Conservation (phyloP, 306 rosid species). For the Morella rubra region DNA sequence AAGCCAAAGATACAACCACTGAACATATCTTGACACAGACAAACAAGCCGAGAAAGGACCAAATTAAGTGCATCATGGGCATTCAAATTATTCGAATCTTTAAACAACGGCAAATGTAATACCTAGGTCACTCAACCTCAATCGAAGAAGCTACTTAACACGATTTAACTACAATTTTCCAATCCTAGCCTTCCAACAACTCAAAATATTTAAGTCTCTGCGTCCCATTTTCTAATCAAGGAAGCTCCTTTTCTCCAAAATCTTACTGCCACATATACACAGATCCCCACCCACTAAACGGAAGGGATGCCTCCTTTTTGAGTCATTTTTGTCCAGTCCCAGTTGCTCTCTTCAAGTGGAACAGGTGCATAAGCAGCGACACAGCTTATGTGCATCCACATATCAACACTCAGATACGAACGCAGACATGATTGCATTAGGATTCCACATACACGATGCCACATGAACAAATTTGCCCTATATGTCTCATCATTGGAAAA, state of each 20-base stretch:
- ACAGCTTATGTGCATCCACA: too few relatives aligned
- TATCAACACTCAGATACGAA: too few relatives aligned
- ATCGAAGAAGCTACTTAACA: background rate
- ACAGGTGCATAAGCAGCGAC: background rate
- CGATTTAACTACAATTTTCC: background rate
- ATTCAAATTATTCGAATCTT: background rate
- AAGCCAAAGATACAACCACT: conserved; percentile 11
- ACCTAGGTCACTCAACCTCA: background rate
- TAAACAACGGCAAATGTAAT: background rate
- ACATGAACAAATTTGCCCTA: background rate
- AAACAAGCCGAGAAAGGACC: background rate
- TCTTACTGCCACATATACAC: background rate
- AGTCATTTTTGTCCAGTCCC: background rate
- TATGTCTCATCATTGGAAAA: background rate
- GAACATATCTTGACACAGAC: background rate
- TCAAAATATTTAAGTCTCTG: background rate
- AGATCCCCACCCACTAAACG: background rate
- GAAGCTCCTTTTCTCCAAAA: background rate
- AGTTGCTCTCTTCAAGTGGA: background rate
- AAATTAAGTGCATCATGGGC: background rate
- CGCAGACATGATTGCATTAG: too few relatives aligned
- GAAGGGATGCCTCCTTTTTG: background rate
- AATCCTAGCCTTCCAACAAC: background rate
- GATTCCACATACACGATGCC: background rate
- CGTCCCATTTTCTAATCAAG: background rate